Evolutionary conservation across 2,329 filamentous ascomycete genomes (phyloP).

Genomic region (Nemania serpens): DNA sequence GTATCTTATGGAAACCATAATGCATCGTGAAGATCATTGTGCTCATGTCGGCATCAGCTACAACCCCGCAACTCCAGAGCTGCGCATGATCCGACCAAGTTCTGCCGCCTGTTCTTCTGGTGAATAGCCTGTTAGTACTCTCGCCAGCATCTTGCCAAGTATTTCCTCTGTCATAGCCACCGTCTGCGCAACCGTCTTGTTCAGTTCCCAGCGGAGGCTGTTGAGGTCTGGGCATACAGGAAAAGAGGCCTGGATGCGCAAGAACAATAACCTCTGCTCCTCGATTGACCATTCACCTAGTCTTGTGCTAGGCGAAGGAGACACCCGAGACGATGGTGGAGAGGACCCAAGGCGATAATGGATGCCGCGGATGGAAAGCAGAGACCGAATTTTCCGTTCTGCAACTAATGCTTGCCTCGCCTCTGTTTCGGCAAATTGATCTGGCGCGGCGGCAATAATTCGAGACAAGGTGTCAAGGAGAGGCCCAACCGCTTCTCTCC

Average conservation of each 20-base stretch:
- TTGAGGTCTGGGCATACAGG: slow-evolving; percentile 33
- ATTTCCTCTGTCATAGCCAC: slow-evolving; percentile 35
- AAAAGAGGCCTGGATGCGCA: slow-evolving; percentile 35
- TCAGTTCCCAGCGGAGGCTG: slow-evolving; percentile 28
- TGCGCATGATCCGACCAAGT: slow-evolving; percentile 21
- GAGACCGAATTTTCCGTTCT: slow-evolving; percentile 33
- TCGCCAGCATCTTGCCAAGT: slow-evolving; percentile 33
- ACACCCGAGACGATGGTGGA: slow-evolving; percentile 18
- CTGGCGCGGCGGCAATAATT: slow-evolving; percentile 27
- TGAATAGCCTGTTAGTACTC: slow-evolving; percentile 26
- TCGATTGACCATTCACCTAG: slow-evolving; percentile 34
- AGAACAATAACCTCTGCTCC: slow-evolving; percentile 35
- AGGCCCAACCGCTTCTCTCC: slow-evolving; percentile 29
- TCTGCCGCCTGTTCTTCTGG: slow-evolving; percentile 19
- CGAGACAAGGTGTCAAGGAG: slow-evolving; percentile 26
- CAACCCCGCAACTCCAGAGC: background rate
- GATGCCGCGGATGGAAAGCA: slow-evolving; percentile 30
- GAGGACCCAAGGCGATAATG: slow-evolving; percentile 16
- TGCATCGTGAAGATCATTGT: background rate
- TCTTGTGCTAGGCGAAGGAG: slow-evolving; percentile 13
- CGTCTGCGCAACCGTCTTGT: slow-evolving; percentile 34
- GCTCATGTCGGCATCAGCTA: slow-evolving; percentile 7
- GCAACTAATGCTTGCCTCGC: slow-evolving; percentile 17
- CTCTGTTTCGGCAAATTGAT: slow-evolving; percentile 27
- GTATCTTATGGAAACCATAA: slow-evolving; percentile 9